These are phyloP conservation scores for Carpinus fangiana DNA, from an alignment of 306 rosid species.

Conservation along the genomic window DNA sequence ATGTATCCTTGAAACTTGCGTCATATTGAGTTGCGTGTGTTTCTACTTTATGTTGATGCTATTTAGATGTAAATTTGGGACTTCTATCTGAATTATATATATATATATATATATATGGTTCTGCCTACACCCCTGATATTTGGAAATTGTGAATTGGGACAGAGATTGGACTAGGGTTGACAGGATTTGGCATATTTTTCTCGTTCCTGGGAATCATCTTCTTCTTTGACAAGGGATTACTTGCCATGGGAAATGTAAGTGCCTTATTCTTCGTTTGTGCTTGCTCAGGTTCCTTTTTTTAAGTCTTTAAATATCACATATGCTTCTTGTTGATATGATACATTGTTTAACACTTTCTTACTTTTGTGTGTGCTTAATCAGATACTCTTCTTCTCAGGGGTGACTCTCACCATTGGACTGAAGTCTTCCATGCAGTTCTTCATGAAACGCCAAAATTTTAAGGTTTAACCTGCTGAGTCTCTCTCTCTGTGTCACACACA, in stretches of 20 bases:
- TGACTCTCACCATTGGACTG: slow-evolving; percentile 86
- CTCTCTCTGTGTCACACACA: background rate
- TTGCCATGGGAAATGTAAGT: slow-evolving; percentile 98
- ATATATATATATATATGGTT: too few relatives aligned
- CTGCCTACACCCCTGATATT: slow-evolving; percentile 27
- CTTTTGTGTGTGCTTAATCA: slow-evolving; percentile 46
- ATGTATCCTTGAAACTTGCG: background rate
- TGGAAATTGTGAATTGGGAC: slow-evolving; percentile 38
- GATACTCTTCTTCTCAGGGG: slow-evolving; percentile 97
- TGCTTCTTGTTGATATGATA: slow-evolving; percentile 22
- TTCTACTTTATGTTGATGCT: background rate
- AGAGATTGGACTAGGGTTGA: slow-evolving; percentile 96
- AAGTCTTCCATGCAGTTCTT: slow-evolving; percentile 94
- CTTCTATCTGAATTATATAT: background rate
- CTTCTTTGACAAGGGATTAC: slow-evolving; percentile 96
- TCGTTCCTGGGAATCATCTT: slow-evolving; percentile 80
- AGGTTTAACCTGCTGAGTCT: slow-evolving; percentile 49
- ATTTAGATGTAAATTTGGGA: background rate
- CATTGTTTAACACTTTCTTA: slow-evolving; percentile 35
- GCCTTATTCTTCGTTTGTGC: slow-evolving; percentile 1
- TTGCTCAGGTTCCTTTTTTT: slow-evolving; percentile 13
- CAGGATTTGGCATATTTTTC: slow-evolving; percentile 97
- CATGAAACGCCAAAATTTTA: slow-evolving; percentile 85
- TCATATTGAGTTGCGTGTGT: background rate
- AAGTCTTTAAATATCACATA: background rate